A percentile compares a stretch with the other conserved stretches of the same genome.
These are phyloP conservation scores for Leptomonas pyrrhocoris DNA, from an alignment of 208 protist genomes.

Conservation along the genomic window DNA sequence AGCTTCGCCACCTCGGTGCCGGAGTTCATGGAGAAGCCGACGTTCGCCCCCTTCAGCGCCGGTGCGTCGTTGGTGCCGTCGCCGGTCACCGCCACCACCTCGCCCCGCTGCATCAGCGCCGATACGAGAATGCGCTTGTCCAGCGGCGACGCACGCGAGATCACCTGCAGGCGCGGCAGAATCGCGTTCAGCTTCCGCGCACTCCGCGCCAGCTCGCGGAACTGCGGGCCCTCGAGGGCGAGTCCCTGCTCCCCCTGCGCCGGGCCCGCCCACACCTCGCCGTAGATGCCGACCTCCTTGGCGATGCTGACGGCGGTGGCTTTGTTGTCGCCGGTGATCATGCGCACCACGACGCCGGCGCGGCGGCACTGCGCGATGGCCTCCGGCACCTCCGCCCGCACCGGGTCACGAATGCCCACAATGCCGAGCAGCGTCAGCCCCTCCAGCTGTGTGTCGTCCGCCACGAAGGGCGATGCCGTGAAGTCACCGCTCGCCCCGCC, in stretches of 20 bases:
- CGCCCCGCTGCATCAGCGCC: slow-evolving; percentile 61
- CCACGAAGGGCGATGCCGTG: slow-evolving; percentile 45
- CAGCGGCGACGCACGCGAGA: slow-evolving; percentile 94
- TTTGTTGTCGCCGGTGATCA: slow-evolving; percentile 96
- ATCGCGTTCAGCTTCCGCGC: slow-evolving; percentile 51
- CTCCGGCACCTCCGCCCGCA: slow-evolving; percentile 92
- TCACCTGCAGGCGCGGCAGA: slow-evolving; percentile 85
- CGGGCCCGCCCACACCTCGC: slow-evolving; percentile 26
- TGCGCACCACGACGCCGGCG: slow-evolving; percentile 95
- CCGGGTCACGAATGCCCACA: slow-evolving; percentile 94
- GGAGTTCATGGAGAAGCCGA: slow-evolving; percentile 96
- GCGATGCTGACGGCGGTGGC: slow-evolving; percentile 94
- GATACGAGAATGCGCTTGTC: slow-evolving; percentile 92
- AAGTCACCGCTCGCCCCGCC: slow-evolving; percentile 5
- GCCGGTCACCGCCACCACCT: slow-evolving; percentile 95
- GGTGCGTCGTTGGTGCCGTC: slow-evolving; percentile 97
- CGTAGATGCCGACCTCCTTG: slow-evolving; percentile 36
- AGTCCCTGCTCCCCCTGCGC: slow-evolving; percentile 33
- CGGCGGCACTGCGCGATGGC: slow-evolving; percentile 87
- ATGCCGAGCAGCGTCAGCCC: slow-evolving; percentile 63
- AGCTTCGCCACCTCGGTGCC: slow-evolving; percentile 94
- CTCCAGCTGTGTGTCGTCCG: slow-evolving; percentile 11
- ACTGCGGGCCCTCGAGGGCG: slow-evolving; percentile 89
- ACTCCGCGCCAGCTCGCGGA: slow-evolving; percentile 80
- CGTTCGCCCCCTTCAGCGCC: slow-evolving; percentile 98